phyloP scores from a whole-genome alignment of 2,329 filamentous ascomycete species.

The Fusarium euwallaceae region DNA sequence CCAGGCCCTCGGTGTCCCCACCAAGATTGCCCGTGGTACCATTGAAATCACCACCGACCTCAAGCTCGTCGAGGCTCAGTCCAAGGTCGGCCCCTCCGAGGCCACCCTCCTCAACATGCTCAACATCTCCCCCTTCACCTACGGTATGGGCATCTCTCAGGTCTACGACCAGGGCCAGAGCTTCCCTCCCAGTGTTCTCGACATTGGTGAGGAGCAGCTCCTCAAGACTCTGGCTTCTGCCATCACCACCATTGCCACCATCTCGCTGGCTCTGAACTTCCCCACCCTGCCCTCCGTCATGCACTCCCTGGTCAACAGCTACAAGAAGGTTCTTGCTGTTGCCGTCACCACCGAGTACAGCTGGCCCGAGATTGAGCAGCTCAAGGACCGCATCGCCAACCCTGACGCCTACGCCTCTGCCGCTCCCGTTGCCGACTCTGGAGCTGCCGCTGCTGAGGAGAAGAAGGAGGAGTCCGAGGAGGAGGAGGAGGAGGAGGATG shows the following conservation, averaged over 20 bases:
- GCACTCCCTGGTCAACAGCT: conserved; percentile 95
- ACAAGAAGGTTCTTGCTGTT: conserved; percentile 96
- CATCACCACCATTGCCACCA: conserved; percentile 86
- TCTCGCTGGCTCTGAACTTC: conserved; percentile 95
- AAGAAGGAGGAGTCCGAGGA: conserved; percentile 72
- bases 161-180: conserved; percentile 98
- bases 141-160: conserved; percentile 96
- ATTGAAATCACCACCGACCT: conserved; percentile 99
- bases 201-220: conserved; percentile 95
- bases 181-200: conserved; percentile 87
- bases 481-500: conserved; percentile 74
- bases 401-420: conserved; percentile 93
- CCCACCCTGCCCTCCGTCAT: conserved; percentile 96
- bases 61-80: conserved; percentile 94
- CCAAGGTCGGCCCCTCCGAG: conserved; percentile 98
- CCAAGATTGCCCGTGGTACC: conserved; percentile 99
- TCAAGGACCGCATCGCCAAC: conserved; percentile 99
- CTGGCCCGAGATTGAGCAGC: conserved; percentile 95
- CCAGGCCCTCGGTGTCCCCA: conserved; percentile 99
- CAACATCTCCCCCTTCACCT: conserved; percentile 99
- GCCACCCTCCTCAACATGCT: conserved; percentile 99
- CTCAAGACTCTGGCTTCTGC: conserved; percentile 84
- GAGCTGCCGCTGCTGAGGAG: conserved; percentile 70
- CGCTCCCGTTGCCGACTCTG: conserved; percentile 74
- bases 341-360: conserved; percentile 91